These are phyloP conservation scores for maize (Zea mays) DNA, from an alignment of 176 grass and related monocot species.

Conservation along the genomic window DNA sequence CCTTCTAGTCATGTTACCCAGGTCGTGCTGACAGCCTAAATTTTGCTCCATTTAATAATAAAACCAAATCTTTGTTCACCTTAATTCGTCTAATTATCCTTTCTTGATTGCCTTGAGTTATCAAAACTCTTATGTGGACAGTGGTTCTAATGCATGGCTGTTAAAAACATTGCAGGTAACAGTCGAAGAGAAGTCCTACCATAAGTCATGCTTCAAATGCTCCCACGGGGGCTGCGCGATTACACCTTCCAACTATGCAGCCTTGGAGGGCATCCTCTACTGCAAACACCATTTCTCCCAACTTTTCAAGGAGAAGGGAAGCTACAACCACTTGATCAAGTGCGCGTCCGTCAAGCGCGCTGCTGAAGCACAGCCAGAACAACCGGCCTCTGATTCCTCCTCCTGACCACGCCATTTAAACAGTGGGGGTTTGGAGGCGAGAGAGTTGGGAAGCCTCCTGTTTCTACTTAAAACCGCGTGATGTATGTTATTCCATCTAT, in stretches of 20 bases:
- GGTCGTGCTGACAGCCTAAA: neutral
- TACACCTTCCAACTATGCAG: conserved; percentile 87
- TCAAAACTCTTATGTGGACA: neutral
- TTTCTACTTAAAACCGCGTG: conserved; percentile 37
- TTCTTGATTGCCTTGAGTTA: conserved; percentile 2
- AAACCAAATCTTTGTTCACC: neutral
- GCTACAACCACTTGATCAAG: conserved; percentile 94
- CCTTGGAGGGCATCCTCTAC: conserved; percentile 93
- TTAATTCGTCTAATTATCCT: neutral
- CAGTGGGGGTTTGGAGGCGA: conserved; percentile 6
- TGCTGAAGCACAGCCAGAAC: conserved; percentile 34
- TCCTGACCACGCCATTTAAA: conserved; percentile 27
- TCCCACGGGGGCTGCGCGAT: conserved; percentile 95
- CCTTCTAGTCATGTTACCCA: neutral
- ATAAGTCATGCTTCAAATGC: conserved; percentile 97
- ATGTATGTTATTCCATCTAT: conserved; percentile 35
- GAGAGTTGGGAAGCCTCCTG: conserved; percentile 27
- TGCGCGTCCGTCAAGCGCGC: conserved; percentile 68
- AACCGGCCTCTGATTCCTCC: conserved; percentile 41
- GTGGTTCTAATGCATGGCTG: neutral
- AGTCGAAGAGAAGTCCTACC: conserved; percentile 82
- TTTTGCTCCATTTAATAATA: neutral
- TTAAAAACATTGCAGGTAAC: conserved; percentile 61
- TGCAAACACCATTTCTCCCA: conserved; percentile 99
- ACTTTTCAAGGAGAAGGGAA: conserved; percentile 99